Evolutionary conservation across 257 asterid genomes (phyloP).

Genomic region (Primulina eburnea): DNA sequence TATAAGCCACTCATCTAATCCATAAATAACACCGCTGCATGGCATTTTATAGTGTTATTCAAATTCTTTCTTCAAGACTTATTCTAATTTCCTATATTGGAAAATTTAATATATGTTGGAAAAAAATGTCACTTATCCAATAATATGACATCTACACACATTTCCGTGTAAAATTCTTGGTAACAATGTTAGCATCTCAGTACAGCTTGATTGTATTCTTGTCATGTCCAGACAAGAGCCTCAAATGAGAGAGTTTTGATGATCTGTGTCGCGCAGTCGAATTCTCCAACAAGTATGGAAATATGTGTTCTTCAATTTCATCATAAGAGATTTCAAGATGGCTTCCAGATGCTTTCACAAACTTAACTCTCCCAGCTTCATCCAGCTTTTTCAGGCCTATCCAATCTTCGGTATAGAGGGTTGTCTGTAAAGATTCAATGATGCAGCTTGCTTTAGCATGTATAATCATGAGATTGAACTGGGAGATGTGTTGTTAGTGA

Average conservation of each 20-base stretch:
- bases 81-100: too few relatives aligned
- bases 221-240: constrained; percentile 22
- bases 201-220: constrained; percentile 35
- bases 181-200: not conserved
- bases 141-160: not conserved
- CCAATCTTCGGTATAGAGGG: constrained; percentile 79
- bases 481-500: not conserved
- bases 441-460: constrained; percentile 15
- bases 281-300: constrained; percentile 70
- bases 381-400: constrained; percentile 76
- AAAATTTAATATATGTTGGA: too few relatives aligned
- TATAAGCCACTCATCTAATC: too few relatives aligned
- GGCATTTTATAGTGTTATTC: too few relatives aligned
- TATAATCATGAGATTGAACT: not conserved
- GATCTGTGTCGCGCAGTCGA: constrained; percentile 26
- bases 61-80: too few relatives aligned
- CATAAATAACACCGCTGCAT: too few relatives aligned
- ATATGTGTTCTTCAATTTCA: constrained; percentile 55
- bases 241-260: constrained; percentile 23
- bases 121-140: not conserved
- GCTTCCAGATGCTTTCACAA: constrained; percentile 48
- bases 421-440: constrained; percentile 48
- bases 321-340: constrained; percentile 62
- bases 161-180: not conserved
- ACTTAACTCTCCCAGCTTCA: constrained; percentile 84